Evolutionary conservation across 2,329 filamentous ascomycete genomes (phyloP), one percentile per base, ranked within the genome.

Genomic region (Penicillium hordei): DNA sequence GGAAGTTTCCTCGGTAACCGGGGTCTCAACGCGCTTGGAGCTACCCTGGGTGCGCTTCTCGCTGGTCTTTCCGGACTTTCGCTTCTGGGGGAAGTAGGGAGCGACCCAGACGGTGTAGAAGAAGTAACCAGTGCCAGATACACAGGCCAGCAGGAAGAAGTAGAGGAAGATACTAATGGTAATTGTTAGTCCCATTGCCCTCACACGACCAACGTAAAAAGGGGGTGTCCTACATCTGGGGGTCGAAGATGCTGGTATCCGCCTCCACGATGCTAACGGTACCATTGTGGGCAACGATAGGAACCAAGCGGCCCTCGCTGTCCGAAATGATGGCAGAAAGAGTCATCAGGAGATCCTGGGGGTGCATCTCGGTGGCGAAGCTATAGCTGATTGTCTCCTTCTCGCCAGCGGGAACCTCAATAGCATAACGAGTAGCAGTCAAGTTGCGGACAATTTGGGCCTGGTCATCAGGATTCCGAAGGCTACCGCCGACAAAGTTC

Each of bases 81-180:
- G 65, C 62, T 86, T 87, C 82, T 96, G 91, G 48, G 94, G 93
- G 83, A 97, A 96, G 73, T 99, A 89, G 15, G 92, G 88, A 70
- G 92, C 90, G 78, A 99, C 89, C 92, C 93, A 97, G 71, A 93
- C 96, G 82, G 89, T 94, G 86, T 99, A 99, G 80, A 97, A 91
- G 78, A 96, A 96, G 86, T 93, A 97, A 74, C 89, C 85, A 53
- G 88, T 91, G 61, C 89, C 92, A 64, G 79, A 86, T 74, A 96
- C 95, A 62, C 83, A 85, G 61, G 83, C 87, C 53, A 88, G 82
- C 68, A 99, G 89, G 82, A 97, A 88, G 74, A 96, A 83, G 82
- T 97, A 97, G 62, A 99, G 87, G 87, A 99, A 99, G 80, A 97
- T 91, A 74, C 94, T 97, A 36, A 25, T 15, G 42, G 59, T 33